These are phyloP conservation scores for Chamaecrista fasciculata DNA, from an alignment of 306 rosid species.

Conservation along the genomic window DNA sequence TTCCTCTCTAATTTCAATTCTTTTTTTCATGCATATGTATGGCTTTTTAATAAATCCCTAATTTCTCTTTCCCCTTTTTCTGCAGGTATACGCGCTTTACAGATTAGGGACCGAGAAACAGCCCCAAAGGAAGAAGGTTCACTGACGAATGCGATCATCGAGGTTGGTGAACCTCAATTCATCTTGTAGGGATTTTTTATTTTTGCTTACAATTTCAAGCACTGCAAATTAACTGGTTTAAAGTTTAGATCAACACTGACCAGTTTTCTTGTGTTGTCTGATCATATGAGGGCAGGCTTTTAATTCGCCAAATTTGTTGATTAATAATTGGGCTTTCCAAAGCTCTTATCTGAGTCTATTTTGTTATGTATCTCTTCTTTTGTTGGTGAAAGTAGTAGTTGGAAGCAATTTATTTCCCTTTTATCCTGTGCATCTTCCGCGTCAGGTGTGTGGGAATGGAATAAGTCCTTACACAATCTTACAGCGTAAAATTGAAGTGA, in stretches of 20 bases:
- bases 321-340: not conserved
- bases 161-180: slow-evolving; percentile 53
- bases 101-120: slow-evolving; percentile 44
- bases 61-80: not conserved
- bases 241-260: not conserved
- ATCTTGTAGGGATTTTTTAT: not conserved
- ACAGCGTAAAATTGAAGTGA: no score
- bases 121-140: slow-evolving; percentile 49
- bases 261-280: not conserved
- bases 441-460: no score
- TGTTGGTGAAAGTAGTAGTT: not conserved
- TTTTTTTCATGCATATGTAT: no score
- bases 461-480: no score
- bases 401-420: not conserved
- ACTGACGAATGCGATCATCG: slow-evolving; percentile 33
- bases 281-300: slow-evolving; percentile 3
- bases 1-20: not conserved
- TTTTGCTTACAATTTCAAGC: not conserved
- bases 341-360: not conserved
- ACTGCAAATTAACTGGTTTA: slow-evolving; percentile 21
- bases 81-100: slow-evolving; percentile 67
- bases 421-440: no score
- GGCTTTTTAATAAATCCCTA: not conserved
- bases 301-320: not conserved
- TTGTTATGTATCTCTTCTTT: not conserved